Base-by-base conservation (phyloP, 805 yeast species). In the Ogataea trehaloabstinens region DNA sequence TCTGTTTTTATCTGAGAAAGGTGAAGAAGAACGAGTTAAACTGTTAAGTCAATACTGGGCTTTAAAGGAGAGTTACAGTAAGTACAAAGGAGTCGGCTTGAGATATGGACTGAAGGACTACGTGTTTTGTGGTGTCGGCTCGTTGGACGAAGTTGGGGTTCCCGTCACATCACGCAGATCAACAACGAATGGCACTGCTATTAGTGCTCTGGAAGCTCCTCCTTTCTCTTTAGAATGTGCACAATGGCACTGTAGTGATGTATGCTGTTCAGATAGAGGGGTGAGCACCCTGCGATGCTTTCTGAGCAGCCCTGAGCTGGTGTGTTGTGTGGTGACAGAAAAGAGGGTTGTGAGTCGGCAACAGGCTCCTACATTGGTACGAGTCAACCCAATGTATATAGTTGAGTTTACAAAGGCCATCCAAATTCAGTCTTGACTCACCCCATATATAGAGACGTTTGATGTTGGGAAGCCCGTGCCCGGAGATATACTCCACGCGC, bases 11-110 rank as follows among this genome's bases (percentile, higher is more conserved):
- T 18, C 16, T 4, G 29, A 39, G 5, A 31, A 38, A 3, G 11
- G 6, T 10, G 27, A 41, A 6, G 40, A 36, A 1, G 38, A 32
- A n/a, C 45, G 52, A 6, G 46, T 64, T 12, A 28, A 35, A 11
- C 24, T 41, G 7, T 73, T 82, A 48, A 74, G 82, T 15, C 77
- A 76, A 28, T 68, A 73, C 24, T 86, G 95, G 95, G 84, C 95
- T 0, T 57, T 86, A 38, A 86, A 86, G 54, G 95, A 86, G 55
- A 78, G 87, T 16, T 83, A 77, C 52, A 73, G 85, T 5, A 86
- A 86, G 51, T 74, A 70, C 27, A 49, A 73, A 2, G 95, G 95
- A 0, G 60, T 70, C 13, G 95, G 95, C 0, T 56, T 78, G 11
- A 49, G 55, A 16, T 29, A 42, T 12, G 62, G 61, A 8, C 47